Base-by-base conservation (phyloP, 78 protist genomes). In the Capsaspora owczarzaki region DNA sequence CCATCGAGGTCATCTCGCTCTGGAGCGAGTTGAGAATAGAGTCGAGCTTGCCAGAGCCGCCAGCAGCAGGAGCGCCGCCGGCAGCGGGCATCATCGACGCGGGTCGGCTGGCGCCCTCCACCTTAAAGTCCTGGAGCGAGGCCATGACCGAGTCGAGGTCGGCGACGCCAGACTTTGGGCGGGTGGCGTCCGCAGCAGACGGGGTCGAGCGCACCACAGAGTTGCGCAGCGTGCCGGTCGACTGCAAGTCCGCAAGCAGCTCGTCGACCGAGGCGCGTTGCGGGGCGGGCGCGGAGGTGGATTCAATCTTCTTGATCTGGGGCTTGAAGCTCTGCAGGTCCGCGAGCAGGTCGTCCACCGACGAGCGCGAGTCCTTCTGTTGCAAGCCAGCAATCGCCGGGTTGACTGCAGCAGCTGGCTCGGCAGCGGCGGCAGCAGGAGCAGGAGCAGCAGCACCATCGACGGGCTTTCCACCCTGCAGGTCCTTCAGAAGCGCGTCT, bases 331-430 rank as follows among this genome's bases (percentile, higher is more conserved):
- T 14, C 51, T 46, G 51, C 25, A 46, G 51, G 51, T 46, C 51
- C 51, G 51, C 51, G 12, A 46, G 51, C 66, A 56, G 66, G 25
- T 56, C 66, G 66, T 56, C 66, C 66, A 56, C 66, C 66, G 66
- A 56, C 33, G 56, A 10, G 56, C 56, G 56, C n/a, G 56, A 16
- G 56, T 10, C 56, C 10, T 49, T 16, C 56, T 10, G 10, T 16
- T 49, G 56, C n/a, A 49, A 16, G 56, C 16, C 56, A 4, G 22
- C 33, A 33, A n/a, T 10, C 29, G 41, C 33, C 23, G 70, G 33
- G 41, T 6, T 22, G 41, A 22, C 31, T 22, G 70, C 42, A 19
- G 70, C 37, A 1, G 40, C 33, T 2, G 70, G 70, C 40, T 33
- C 70, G 40, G 70, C 31, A 19, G 72, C 72, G 0, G 44, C 72